Base-by-base conservation (phyloP, 2,329 filamentous ascomycete genomes). In the Talaromyces sp. region DNA sequence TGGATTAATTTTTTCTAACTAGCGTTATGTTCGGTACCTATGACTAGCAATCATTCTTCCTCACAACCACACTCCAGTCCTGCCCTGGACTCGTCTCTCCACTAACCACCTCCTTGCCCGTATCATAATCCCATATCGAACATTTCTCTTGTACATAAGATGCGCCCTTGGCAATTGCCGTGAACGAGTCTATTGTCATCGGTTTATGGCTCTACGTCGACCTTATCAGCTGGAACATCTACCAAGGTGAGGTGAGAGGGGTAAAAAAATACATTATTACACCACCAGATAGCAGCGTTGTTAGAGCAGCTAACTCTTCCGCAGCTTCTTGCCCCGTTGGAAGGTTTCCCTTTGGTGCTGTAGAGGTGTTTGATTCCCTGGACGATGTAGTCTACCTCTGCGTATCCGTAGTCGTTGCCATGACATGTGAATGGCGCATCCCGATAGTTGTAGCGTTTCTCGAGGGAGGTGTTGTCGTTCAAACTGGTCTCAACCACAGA, bases 41-140 rank as follows among this genome's bases (percentile, higher is more conserved):
- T n/a, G n/a, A n/a, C 48, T 52, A 53, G 37, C 51, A 53, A 17
- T 11, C 21, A 28, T 53, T 53, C 37, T 53, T 43, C 51, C 51
- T 53, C 28, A 54, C 52, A 35, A 54, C 25, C 31, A 43, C 39
- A n/a, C 10, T 35, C 52, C 52, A 54, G 5, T 45, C 31, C 25
- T 17, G 15, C 6, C 21, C 52, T 31, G 39, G 25, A 33, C 19
- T 22, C 13, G n/a, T 11, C 39, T 22, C 37, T 19, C 40, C 52
- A 17, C 37, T 10, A 17, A 41, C 52, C 39, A 54, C 21, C 8
- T 43, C 31, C n/a, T 35, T n/a, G 2, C 19, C 6, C 2, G 37
- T n/a, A 11, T 9, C 52, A n/a, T 35, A n/a, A 28, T 54, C 37
- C 17, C 19, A 35, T 2, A 35, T 10, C 2, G 37, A n/a, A 22